Evolutionary conservation across 306 rosid species (phyloP), one percentile per base, ranked within the genome.

Genomic region (Corylus avellana): DNA sequence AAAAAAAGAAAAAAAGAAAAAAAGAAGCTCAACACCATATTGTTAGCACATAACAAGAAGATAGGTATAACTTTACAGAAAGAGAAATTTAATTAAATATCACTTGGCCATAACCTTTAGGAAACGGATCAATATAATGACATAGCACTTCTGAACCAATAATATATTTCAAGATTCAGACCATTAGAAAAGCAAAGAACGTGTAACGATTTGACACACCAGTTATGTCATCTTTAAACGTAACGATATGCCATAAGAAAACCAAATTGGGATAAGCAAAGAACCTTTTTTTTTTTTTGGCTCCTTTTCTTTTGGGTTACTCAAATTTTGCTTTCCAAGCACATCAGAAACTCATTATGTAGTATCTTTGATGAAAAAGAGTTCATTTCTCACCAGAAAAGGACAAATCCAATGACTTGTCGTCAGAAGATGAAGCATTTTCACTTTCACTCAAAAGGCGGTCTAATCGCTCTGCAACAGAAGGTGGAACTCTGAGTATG

Each of bases 391-490:
- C 51, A 89, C 91, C 93, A 13, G 82, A 62, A 53, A 87, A 88
- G 37, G 88, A 82, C 81, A 82, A 27, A 74, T 85, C 90, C 84
- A 87, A 68, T 17, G 92, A 80, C 74, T 81, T 83, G 76, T 84
- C 88, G 37, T 90, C 93, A 8, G 88, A 78, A 39, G 85, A 79
- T 74, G 88, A 78, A 64, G 83, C 73, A 58, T 75, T 80, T 54
- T 87, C 91, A 68, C 72, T 80, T 49, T 87, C 91, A 74, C 74
- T 82, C 20, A 85, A 49, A 74, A 87, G 80, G 53, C 83, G 88
- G n/a, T 89, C 91, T 20, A 89, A 70, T 49, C 86, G 80, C 82
- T 85, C 89, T 2, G 92, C 89, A 73, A 89, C 76, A 16, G 92
- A 85, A 12, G 86, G 92, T 32, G 91, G 87, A 80, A 89, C 91